phyloP scores from a whole-genome alignment of 108 stramenopile genomes.

The Skeletonema marinoi region DNA sequence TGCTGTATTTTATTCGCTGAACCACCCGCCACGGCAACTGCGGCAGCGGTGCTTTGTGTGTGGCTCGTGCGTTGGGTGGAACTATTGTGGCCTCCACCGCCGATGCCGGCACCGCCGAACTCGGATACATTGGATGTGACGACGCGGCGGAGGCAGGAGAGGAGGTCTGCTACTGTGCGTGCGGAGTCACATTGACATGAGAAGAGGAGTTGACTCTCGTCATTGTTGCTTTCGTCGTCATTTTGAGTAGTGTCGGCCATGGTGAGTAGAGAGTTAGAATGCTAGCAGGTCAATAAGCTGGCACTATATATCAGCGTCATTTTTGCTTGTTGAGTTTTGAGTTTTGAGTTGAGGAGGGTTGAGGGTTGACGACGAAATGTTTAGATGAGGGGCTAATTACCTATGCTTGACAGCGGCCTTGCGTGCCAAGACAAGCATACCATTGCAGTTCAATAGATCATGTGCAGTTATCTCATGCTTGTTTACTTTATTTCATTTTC shows the following conservation, averaged over 20 bases:
- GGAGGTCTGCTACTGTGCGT: slow-evolving; percentile 50
- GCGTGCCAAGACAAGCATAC: no score
- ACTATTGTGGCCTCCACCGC: not conserved
- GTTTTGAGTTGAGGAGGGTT: no score
- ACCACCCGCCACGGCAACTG: slow-evolving; percentile 6
- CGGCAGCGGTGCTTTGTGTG: slow-evolving; percentile 21
- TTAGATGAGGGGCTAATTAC: no score
- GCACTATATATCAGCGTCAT: no score
- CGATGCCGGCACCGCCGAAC: slow-evolving; percentile 3
- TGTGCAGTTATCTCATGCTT: no score
- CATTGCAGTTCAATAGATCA: no score
- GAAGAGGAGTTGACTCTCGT: slow-evolving; percentile 43
- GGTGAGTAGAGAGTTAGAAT: not conserved
- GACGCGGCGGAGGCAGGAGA: slow-evolving; percentile 59
- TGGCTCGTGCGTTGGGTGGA: slow-evolving; percentile 7
- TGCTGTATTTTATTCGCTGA: slow-evolving; percentile 46
- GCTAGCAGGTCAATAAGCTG: no score
- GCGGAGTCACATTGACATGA: slow-evolving; percentile 65
- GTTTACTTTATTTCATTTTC: no score
- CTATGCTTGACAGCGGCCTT: no score
- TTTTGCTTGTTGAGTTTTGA: no score
- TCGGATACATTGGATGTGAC: slow-evolving; percentile 15
- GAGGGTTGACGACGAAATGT: no score
- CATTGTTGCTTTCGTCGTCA: not conserved
- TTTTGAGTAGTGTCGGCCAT: not conserved